Evolutionary conservation across 192 early-diverging fungal species (phyloP).

Genomic region (Coemansia sp.): DNA sequence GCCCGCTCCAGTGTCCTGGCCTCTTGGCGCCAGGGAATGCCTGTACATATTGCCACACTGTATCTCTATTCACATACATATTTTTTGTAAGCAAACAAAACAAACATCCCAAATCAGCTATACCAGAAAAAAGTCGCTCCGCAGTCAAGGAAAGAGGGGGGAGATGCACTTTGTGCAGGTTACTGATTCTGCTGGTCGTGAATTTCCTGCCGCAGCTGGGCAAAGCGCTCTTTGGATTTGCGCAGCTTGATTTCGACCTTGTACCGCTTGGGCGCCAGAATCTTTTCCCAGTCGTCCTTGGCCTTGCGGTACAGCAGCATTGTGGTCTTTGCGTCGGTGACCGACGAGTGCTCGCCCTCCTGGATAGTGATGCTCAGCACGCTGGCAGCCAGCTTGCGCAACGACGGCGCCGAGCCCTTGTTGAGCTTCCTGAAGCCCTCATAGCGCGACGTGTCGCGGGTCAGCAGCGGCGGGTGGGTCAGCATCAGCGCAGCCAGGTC

Average conservation of each 20-base stretch:
- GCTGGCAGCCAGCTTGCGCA: constrained; percentile 72
- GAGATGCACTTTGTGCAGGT: neutral
- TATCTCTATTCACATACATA: no score
- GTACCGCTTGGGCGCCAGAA: constrained; percentile 35
- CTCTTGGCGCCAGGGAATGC: no score
- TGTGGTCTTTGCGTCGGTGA: constrained; percentile 82
- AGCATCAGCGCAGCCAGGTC: constrained; percentile 82
- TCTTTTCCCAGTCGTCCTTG: constrained; percentile 76
- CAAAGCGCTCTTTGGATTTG: constrained; percentile 44
- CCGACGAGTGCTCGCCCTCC: constrained; percentile 79
- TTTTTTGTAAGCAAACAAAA: neutral
- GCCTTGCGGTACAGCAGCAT: constrained; percentile 86
- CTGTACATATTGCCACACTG: no score
- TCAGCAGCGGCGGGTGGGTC: constrained; percentile 68
- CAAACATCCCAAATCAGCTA: no score
- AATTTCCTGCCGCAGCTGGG: constrained; percentile 28
- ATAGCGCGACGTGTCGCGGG: constrained; percentile 83
- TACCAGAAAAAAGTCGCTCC: no score
- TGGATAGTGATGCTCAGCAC: constrained; percentile 82
- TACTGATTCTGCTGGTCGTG: constrained; percentile 13
- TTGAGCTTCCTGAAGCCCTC: constrained; percentile 64
- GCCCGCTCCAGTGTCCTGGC: no score
- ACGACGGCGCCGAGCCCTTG: constrained; percentile 62
- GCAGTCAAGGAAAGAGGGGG: neutral
- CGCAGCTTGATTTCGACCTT: constrained; percentile 19